Percentiles rank a stretch among this genome's conserved stretches.
Evolutionary conservation across 345 rosid species (phyloP).

Genomic region (Pelargonium nanum): DNA sequence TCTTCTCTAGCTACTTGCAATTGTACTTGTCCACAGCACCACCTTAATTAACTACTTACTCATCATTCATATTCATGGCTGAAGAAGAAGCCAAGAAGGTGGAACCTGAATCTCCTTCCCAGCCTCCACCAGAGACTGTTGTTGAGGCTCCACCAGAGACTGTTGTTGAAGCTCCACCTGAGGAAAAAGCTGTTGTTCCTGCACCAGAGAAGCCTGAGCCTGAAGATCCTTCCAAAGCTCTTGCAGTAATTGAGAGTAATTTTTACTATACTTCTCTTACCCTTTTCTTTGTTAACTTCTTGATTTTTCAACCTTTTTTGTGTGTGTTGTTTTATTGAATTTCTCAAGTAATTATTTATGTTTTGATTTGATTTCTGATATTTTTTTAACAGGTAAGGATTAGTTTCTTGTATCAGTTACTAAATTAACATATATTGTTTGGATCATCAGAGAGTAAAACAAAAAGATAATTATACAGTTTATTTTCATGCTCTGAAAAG

Average conservation of each 20-base stretch:
- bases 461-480: background rate
- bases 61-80: constrained; percentile 23
- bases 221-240: constrained; percentile 23
- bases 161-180: constrained; percentile 16
- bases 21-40: background rate
- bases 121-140: constrained; percentile 7
- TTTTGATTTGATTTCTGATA: no score
- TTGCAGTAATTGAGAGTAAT: constrained; percentile 29
- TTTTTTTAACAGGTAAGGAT: no score
- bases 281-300: background rate
- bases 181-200: constrained; percentile 34
- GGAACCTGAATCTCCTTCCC: constrained; percentile 23
- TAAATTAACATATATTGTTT: background rate
- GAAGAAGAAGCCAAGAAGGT: constrained; percentile 38
- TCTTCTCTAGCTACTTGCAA: background rate
- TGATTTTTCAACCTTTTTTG: background rate
- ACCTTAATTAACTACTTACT: background rate
- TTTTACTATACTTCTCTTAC: background rate
- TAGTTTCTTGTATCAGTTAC: no score
- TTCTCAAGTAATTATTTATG: background rate
- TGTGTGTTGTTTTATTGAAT: background rate
- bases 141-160: constrained; percentile 10
- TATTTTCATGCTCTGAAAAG: no score
- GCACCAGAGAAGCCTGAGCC: constrained; percentile 17
- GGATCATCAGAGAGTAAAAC: background rate